Base-by-base conservation (phyloP, 495 filamentous ascomycete species). In the Lophiostoma macrostomum region DNA sequence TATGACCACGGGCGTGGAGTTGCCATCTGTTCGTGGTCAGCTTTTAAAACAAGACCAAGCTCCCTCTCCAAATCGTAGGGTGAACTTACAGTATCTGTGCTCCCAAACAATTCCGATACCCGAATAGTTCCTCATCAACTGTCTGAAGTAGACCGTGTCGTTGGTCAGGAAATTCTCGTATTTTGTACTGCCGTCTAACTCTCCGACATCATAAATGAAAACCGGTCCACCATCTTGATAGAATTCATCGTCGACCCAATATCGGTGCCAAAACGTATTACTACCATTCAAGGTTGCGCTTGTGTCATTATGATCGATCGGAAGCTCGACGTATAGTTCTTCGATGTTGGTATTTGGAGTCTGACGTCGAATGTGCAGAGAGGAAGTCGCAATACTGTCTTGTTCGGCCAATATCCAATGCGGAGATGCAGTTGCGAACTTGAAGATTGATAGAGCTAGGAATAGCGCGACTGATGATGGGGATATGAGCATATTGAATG, bases 61-160 rank as follows among this genome's bases (percentile, higher is more conserved):
- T 14, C n/a, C 34, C 5, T 37, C 6, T 14, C 6, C 5, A 6
- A 27, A 37, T 31, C 20, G 3, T n/a, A 11, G n/a, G n/a, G n/a
- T n/a, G n/a, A n/a, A 46, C 54, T 13, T 42, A 60, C 50, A 65
- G 28, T 28, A 82, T 73, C 79, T 64, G 53, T 82, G 80, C 57
- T 82, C 80, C 79, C 79, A 82, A 1, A 75, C 64, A 28, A 82
- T 78, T 0, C 77, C 80, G 24, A 82, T 68, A 0, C 71, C 80
- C 11, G 68, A 63, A 40, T 79, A 75, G 24, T 77, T 68, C 31
- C 71, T 46, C 18, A 81, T 60, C 31, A 77, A 50, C 28, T 69
- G 50, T 12, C 58, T 64, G 39, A 80, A 74, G 50, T 76, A 74
- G 1, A 69, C 71, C n/a, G 56, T 46, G 1, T 60, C 56, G 27